phyloP scores from a whole-genome alignment of 2,329 filamentous ascomycete genomes.

The Penicillium capsulatum region DNA sequence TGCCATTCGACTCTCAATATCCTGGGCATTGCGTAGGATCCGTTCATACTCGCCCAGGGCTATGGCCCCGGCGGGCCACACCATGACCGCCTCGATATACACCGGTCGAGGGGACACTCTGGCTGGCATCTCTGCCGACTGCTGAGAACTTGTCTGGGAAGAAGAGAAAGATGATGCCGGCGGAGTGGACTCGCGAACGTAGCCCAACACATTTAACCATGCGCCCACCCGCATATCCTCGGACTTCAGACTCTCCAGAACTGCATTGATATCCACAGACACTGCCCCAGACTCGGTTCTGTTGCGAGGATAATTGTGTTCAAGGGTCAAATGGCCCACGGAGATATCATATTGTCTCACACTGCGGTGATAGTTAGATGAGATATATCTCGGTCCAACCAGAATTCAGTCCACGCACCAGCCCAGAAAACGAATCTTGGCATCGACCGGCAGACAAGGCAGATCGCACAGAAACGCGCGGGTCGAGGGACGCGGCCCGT shows the following conservation, averaged over 20 bases:
- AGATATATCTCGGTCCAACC: not conserved
- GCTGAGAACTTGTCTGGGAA: conserved; percentile 7
- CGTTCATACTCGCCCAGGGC: conserved; percentile 68
- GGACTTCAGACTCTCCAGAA: conserved; percentile 62
- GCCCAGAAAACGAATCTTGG: conserved; percentile 89
- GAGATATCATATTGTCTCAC: conserved; percentile 56
- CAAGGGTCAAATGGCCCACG: conserved; percentile 61
- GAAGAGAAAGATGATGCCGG: conserved; percentile 16
- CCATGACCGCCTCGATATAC: conserved; percentile 66
- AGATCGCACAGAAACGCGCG: conserved; percentile 64
- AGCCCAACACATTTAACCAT: conserved; percentile 88
- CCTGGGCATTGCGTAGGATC: conserved; percentile 45
- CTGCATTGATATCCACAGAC: conserved; percentile 65
- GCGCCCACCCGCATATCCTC: conserved; percentile 67
- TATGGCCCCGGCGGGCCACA: conserved; percentile 73
- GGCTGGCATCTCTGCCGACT: not conserved
- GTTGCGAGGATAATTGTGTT: conserved; percentile 57
- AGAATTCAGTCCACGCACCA: conserved; percentile 60
- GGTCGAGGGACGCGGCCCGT: conserved; percentile 60
- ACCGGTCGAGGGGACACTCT: conserved; percentile 31
- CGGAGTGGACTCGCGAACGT: conserved; percentile 50
- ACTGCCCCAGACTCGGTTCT: conserved; percentile 46
- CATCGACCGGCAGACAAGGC: conserved; percentile 48
- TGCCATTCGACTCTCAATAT: conserved; percentile 30
- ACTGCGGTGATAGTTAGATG: conserved; percentile 24